These are phyloP conservation scores for Vitis hybrid DNA, from an alignment of 177 flowering plant species.

Conservation along the genomic window DNA sequence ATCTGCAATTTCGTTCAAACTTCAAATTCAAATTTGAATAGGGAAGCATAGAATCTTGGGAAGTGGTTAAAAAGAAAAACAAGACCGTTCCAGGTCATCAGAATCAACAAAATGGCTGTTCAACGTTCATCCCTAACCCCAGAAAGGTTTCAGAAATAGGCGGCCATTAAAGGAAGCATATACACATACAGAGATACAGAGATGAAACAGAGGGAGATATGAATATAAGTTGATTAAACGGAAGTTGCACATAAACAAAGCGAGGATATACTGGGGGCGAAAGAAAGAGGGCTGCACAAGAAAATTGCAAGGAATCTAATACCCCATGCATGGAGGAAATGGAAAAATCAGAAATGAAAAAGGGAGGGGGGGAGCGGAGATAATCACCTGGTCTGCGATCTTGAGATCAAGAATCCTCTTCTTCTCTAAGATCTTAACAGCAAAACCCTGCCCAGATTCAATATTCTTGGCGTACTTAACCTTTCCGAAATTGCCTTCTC, in stretches of 20 bases:
- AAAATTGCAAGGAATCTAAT: no score
- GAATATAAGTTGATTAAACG: no score
- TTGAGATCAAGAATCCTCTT: slow-evolving; percentile 60
- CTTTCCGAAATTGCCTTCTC: slow-evolving; percentile 92
- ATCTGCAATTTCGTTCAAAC: slow-evolving; percentile 45
- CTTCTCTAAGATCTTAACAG: slow-evolving; percentile 80
- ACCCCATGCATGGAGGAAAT: neutral
- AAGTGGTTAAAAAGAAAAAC: neutral
- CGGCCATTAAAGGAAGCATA: no score
- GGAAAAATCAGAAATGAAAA: neutral
- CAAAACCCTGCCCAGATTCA: slow-evolving; percentile 61
- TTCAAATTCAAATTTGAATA: neutral
- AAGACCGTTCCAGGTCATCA: neutral
- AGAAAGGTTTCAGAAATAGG: no score
- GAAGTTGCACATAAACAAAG: no score
- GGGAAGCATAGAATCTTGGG: neutral
- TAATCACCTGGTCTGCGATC: slow-evolving; percentile 65
- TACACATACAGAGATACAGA: no score
- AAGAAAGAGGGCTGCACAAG: neutral
- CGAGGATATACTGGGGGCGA: neutral
- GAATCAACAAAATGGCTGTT: no score
- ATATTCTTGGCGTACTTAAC: slow-evolving; percentile 68
- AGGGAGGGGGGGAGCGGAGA: neutral
- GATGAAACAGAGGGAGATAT: no score
- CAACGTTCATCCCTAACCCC: no score